phyloP scores from a whole-genome alignment of 2,329 filamentous ascomycete genomes.

The Didymosphaeria variabile region DNA sequence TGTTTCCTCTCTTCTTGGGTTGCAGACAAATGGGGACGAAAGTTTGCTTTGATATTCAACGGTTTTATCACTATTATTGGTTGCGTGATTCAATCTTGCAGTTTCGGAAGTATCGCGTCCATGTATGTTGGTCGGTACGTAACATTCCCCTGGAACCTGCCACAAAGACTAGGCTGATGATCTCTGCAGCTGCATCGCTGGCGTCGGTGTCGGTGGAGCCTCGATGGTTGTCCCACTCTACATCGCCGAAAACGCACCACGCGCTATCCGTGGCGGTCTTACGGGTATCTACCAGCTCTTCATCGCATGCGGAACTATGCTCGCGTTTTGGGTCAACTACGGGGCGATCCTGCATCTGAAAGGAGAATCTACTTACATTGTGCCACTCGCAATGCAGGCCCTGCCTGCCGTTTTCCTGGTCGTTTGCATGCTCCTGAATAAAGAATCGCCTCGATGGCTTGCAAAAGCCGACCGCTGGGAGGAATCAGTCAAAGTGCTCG shows the following conservation, averaged over 20 bases:
- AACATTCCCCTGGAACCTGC: neutral
- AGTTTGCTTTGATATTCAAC: constrained; percentile 63
- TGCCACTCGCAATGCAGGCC: constrained; percentile 71
- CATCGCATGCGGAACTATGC: constrained; percentile 61
- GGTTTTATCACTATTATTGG: constrained; percentile 68
- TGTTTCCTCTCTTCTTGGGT: constrained; percentile 66
- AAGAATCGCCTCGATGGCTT: constrained; percentile 73
- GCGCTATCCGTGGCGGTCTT: constrained; percentile 66
- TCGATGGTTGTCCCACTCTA: constrained; percentile 69
- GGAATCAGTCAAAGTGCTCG: constrained; percentile 65
- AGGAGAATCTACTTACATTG: constrained; percentile 63
- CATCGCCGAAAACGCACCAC: constrained; percentile 68
- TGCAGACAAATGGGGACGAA: constrained; percentile 66
- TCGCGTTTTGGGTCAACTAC: constrained; percentile 65
- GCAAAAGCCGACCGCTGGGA: constrained; percentile 75
- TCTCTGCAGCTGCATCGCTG: constrained; percentile 59
- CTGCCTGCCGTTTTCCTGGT: constrained; percentile 70
- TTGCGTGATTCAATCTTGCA: constrained; percentile 70
- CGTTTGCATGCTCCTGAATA: constrained; percentile 68
- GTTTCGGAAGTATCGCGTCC: constrained; percentile 66
- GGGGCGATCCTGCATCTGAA: constrained; percentile 57
- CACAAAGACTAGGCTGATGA: constrained; percentile 20
- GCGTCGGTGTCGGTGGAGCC: constrained; percentile 61
- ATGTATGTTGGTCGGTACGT: constrained; percentile 72
- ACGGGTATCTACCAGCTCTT: constrained; percentile 70